Evolutionary conservation across 129 eudicot species (phyloP), one percentile per base, ranked within the genome.

Genomic region (Flaveria linearis): DNA sequence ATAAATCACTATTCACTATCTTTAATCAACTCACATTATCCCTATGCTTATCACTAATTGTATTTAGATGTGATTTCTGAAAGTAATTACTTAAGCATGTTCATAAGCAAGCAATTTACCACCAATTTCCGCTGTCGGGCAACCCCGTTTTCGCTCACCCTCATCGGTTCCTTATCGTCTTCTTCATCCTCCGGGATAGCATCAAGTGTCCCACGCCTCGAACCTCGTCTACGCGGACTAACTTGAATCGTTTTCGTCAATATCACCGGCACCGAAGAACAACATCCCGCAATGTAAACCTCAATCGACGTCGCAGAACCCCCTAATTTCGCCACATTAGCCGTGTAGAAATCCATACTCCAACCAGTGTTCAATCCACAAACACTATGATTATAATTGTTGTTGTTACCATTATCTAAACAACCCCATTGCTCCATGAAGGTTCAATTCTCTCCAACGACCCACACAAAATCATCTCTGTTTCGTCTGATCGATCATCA

Each of bases 241-340:
- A 88, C 71, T 77, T 74, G 84, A 71, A 91, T 74, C 14, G 87
- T 91, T 83, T 91, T 91, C 1, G 93, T 88, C 90, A 93, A 81
- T 20, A 93, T 93, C 58, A 93, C 91, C 13, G 98, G 97, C 53
- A 71, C 75, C 20, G 91, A 81, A 2, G 84, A 81, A 33, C 97
- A 93, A 78, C 98, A 87, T 5, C 98, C 98, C 0, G 98, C 97
- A 49, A 93, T 74, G 45, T 93, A 93, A 62, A 93, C 98, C 83
- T 93, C 98, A 33, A 93, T 80, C 5, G 98, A 82, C 0, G 91
- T 90, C 1, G 89, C 80, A 4, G 83, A 82, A 78, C 81, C 79
- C 84, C 96, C 96, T 12, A 83, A 41, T 73, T 80, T 88, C 17
- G 83, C 67, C 18, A 84, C 80, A 72, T 50, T 75, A 4, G 80